Evolutionary conservation across 2,329 filamentous ascomycete species (phyloP).

Genomic region (Cladosporium sp.): DNA sequence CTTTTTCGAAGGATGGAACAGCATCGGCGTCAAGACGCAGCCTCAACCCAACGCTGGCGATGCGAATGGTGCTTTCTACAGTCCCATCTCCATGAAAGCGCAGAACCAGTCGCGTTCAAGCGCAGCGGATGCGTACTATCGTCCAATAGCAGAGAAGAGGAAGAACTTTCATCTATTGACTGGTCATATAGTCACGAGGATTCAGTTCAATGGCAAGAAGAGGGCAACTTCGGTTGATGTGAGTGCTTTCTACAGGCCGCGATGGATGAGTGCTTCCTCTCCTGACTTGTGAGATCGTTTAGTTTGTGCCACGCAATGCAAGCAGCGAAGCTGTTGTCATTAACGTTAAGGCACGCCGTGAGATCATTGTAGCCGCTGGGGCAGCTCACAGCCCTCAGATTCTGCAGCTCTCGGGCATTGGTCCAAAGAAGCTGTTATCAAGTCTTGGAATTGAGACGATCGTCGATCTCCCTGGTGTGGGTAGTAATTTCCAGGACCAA

Average conservation of each 20-base stretch:
- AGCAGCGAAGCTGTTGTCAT: not conserved
- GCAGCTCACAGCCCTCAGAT: slow-evolving; percentile 58
- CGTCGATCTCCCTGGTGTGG: slow-evolving; percentile 54
- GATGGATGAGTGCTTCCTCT: not conserved
- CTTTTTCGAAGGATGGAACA: slow-evolving; percentile 26
- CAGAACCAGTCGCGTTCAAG: slow-evolving; percentile 15
- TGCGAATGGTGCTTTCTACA: slow-evolving; percentile 19
- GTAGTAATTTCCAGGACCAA: slow-evolving; percentile 50
- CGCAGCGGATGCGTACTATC: slow-evolving; percentile 19
- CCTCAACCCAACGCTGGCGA: slow-evolving; percentile 14
- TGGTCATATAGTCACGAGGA: slow-evolving; percentile 15
- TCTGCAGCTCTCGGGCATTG: slow-evolving; percentile 64
- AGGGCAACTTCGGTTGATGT: slow-evolving; percentile 16
- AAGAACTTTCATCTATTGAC: slow-evolving; percentile 17
- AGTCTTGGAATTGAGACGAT: slow-evolving; percentile 49
- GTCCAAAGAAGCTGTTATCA: slow-evolving; percentile 50
- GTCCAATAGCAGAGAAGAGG: slow-evolving; percentile 11
- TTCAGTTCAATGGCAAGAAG: slow-evolving; percentile 14
- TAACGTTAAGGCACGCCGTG: slow-evolving; percentile 37
- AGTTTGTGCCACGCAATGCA: slow-evolving; percentile 5
- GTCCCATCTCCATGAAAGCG: slow-evolving; percentile 8
- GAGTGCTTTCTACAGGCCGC: not conserved
- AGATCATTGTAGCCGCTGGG: slow-evolving; percentile 54
- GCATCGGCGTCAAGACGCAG: slow-evolving; percentile 14
- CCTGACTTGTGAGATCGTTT: not conserved